Percentiles rank a stretch among this genome's conserved stretches.
Conservation (phyloP, 257 asterid species). For the Fraxinus excelsior region DNA sequence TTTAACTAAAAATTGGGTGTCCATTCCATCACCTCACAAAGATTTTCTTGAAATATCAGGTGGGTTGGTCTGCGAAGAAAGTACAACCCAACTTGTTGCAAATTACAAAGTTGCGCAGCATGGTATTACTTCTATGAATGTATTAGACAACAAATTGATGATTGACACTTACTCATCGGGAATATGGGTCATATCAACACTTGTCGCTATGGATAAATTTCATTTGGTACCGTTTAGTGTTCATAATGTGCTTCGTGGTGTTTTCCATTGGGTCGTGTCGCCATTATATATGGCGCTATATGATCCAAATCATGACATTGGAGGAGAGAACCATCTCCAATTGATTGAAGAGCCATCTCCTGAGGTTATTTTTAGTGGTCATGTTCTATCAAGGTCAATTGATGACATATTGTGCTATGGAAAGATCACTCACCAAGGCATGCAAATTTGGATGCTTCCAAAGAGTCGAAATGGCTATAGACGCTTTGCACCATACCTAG, state of each 20-base stretch:
- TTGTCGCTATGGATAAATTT: background rate
- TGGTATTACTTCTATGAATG: background rate
- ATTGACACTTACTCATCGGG: background rate
- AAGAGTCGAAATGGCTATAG: background rate
- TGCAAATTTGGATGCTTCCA: background rate
- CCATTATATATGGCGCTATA: background rate
- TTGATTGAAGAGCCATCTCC: background rate
- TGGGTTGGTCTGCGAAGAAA: background rate
- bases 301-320: background rate
- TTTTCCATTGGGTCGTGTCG: background rate
- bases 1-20: background rate
- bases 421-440: background rate
- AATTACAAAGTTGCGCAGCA: background rate
- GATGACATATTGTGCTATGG: too few species aligned
- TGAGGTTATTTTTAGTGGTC: background rate
- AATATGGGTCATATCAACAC: background rate
- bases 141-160: background rate
- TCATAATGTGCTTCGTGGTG: background rate
- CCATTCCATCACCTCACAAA: background rate
- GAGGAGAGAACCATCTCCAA: constrained; percentile 6
- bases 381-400: too few species aligned
- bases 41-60: background rate
- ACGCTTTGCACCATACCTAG: background rate
- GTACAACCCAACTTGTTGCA: background rate
- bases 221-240: background rate